Conservation (phyloP, 306 rosid genomes). For the Malus sieversii region DNA sequence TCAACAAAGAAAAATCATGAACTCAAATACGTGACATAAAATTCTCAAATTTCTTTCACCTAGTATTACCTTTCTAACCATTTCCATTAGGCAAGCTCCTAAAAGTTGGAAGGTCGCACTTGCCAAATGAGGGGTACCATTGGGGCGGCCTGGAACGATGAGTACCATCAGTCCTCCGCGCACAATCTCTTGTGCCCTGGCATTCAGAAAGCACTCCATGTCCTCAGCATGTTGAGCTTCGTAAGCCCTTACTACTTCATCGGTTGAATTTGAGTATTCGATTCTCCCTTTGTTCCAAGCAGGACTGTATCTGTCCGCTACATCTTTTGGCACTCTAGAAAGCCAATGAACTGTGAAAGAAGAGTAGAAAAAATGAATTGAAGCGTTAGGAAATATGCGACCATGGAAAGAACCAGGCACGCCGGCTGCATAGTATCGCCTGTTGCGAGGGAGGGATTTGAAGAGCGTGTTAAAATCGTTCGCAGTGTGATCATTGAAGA, state of each 20-base stretch:
- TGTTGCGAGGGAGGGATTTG: constrained; percentile 12
- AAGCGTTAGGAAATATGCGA: constrained; percentile 21
- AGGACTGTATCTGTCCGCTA: constrained; percentile 2
- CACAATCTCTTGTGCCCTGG: constrained; percentile 30
- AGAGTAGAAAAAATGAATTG: constrained; percentile 22
- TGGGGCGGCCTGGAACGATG: not conserved
- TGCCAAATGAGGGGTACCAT: not conserved
- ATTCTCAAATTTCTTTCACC: too few species aligned
- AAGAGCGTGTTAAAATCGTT: constrained; percentile 40
- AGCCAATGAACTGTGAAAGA: constrained; percentile 27
- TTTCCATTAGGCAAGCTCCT: constrained; percentile 23
- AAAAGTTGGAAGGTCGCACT: not conserved
- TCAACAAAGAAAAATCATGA: too few species aligned
- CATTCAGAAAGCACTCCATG: constrained; percentile 21
- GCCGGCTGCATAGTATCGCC: constrained; percentile 16
- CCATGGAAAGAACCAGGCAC: constrained; percentile 33
- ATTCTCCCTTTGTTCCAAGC: constrained; percentile 27
- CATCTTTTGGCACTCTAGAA: constrained; percentile 15
- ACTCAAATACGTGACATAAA: too few species aligned
- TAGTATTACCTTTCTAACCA: constrained; percentile 10
- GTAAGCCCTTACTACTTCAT: constrained; percentile 19
- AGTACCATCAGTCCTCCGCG: constrained; percentile 27
- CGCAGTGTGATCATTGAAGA: constrained; percentile 23
- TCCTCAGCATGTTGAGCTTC: constrained; percentile 17
- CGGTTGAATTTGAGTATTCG: constrained; percentile 2